Percentiles rank a stretch among this genome's conserved stretches.
phyloP scores from a whole-genome alignment of 2,329 filamentous ascomycete genomes.

The Alternaria sp. region DNA sequence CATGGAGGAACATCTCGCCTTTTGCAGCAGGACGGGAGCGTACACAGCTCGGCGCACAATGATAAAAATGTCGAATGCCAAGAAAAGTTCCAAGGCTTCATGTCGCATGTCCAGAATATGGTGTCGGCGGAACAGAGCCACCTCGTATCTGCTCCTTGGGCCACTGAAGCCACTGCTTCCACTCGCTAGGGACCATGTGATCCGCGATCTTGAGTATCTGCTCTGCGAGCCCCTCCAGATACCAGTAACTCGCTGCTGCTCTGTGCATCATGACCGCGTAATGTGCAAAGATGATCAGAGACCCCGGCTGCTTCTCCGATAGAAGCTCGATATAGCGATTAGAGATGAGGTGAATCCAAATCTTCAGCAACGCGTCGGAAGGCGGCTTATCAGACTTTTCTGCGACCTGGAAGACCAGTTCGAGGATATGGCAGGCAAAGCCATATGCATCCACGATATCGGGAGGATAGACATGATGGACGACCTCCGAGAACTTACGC shows the following conservation, averaged over 20 bases:
- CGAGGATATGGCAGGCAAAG: constrained; percentile 28
- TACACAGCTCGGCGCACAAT: not conserved
- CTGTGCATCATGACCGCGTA: constrained; percentile 42
- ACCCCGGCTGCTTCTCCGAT: constrained; percentile 37
- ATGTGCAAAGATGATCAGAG: constrained; percentile 46
- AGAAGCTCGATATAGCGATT: constrained; percentile 38
- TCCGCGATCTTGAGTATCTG: constrained; percentile 35
- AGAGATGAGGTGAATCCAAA: constrained; percentile 34
- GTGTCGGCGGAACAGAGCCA: not conserved
- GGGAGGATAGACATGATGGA: constrained; percentile 33
- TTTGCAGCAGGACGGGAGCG: not conserved
- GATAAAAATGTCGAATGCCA: not conserved
- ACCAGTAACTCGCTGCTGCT: constrained; percentile 33
- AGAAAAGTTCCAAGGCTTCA: not conserved
- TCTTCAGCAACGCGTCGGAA: constrained; percentile 34
- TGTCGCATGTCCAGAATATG: constrained; percentile 7
- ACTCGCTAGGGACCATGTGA: constrained; percentile 32
- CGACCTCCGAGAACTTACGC: constrained; percentile 32
- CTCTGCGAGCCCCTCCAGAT: constrained; percentile 31
- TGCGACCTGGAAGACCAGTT: constrained; percentile 28
- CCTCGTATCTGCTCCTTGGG: constrained; percentile 32
- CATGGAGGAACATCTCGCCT: not conserved
- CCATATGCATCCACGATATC: constrained; percentile 39
- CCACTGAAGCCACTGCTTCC: constrained; percentile 38
- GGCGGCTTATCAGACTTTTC: constrained; percentile 20